phyloP scores from a whole-genome alignment of 2,329 filamentous ascomycete species.

The Aureobasidium sp. region DNA sequence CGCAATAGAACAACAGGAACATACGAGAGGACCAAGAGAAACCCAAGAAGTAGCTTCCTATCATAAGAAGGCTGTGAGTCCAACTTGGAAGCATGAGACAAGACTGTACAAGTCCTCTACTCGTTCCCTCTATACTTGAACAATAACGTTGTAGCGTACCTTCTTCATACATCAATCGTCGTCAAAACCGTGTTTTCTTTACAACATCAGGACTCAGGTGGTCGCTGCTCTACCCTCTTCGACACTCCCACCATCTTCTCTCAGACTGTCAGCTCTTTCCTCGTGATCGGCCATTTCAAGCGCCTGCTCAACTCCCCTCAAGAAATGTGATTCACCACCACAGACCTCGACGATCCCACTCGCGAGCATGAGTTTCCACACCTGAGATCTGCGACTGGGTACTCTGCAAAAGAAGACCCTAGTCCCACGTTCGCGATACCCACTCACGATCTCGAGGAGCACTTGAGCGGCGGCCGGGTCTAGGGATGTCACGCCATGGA shows the following conservation, averaged over 20 bases:
- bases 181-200: not conserved
- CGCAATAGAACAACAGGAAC: not conserved
- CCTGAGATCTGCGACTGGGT: conserved; percentile 39
- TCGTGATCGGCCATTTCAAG: conserved; percentile 71
- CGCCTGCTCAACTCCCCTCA: conserved; percentile 75
- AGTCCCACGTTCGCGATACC: conserved; percentile 68
- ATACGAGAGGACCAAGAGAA: not conserved
- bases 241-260: not conserved
- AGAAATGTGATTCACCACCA: conserved; percentile 70
- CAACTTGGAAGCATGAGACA: not conserved
- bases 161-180: not conserved
- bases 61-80: not conserved
- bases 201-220: not conserved
- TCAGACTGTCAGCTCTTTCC: conserved; percentile 26
- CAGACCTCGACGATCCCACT: conserved; percentile 80
- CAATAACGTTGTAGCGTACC: not conserved
- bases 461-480: conserved; percentile 93
- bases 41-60: not conserved
- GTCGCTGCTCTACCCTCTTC: not conserved
- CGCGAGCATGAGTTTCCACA: conserved; percentile 64
- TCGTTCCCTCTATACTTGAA: not conserved
- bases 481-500: conserved; percentile 91
- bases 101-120: not conserved
- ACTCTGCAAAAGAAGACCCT: conserved; percentile 64
- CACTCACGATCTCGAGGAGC: conserved; percentile 75